These are phyloP conservation scores for Dillenia suffruticosa DNA, from an alignment of 164 flowering plant species.

Conservation along the genomic window DNA sequence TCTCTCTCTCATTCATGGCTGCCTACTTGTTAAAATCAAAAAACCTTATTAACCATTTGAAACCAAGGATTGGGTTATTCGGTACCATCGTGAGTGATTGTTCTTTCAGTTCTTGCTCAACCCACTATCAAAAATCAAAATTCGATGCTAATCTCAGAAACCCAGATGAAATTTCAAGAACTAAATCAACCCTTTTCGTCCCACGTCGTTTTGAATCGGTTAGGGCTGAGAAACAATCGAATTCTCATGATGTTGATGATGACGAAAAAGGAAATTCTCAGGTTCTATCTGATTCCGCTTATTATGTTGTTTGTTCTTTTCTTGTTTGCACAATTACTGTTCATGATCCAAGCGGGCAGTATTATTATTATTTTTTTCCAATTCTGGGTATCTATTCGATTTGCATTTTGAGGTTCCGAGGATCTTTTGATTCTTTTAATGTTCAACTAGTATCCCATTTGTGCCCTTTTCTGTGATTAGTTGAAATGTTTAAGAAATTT, in stretches of 20 bases:
- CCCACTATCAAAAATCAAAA: background rate
- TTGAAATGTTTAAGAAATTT: too few species aligned
- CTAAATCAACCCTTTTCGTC: slow-evolving; percentile 15
- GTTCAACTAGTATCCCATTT: too few species aligned
- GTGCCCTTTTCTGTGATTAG: too few species aligned
- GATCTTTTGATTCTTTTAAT: too few species aligned
- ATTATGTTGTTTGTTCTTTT: background rate
- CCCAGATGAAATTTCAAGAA: slow-evolving; percentile 12
- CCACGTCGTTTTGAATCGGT: slow-evolving; percentile 37
- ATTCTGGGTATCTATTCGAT: too few species aligned
- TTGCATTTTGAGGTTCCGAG: too few species aligned
- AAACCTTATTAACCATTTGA: slow-evolving; percentile 4
- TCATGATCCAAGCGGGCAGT: too few species aligned
- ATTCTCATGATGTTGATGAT: slow-evolving; percentile 8
- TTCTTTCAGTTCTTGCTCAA: background rate
- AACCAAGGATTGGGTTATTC: slow-evolving; percentile 9
- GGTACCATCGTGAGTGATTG: slow-evolving; percentile 5
- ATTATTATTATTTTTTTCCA: too few species aligned
- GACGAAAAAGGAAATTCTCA: slow-evolving; percentile 25
- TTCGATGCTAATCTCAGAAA: slow-evolving; percentile 7
- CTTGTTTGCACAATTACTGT: background rate
- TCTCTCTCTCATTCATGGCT: slow-evolving; percentile 13
- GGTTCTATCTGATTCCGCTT: too few species aligned
- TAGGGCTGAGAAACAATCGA: slow-evolving; percentile 20
- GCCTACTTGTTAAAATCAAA: slow-evolving; percentile 15